Base-by-base conservation (phyloP, 1,139 yeast genomes). In the Yamadazyma epiphylla region DNA sequence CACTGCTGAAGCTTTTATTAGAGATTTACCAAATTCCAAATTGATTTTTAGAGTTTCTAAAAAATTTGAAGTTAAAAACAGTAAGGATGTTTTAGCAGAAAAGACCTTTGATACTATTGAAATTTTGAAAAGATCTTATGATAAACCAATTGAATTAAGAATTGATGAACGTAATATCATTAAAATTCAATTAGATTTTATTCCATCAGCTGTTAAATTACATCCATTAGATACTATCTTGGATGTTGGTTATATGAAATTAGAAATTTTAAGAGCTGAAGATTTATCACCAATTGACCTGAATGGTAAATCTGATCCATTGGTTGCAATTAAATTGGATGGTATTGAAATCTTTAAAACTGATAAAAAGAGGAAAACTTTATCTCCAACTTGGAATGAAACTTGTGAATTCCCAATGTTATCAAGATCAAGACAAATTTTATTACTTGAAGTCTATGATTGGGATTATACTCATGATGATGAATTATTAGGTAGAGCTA, bases 271-370 rank as follows among this genome's bases (percentile, higher is more conserved):
- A 24, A 65, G 73, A 28, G 91, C 78, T 13, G 64, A 64, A 16
- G 57, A 65, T 34, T 55, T 83, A 38, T 53, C 54, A 30, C 55
- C 87, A 11, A 81, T 74, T 28, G 94, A 83, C 50, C 59, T 74
- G 36, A 80, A 80, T 47, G 91, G 91, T 36, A 79, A 78, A 45
- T 78, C 89, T 4, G 94, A 83, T 60, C 91, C 94, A 35, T 74
- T 66, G 47, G 70, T 70, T 29, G 56, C 57, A 11, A 53, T 82
- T 16, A 61, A 54, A 28, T 51, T 80, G 22, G 80, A 81, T 48
- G 82, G 77, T 7, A 49, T 63, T 22, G 68, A 71, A 43, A 55
- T 77, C 5, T 74, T 54, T 59, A 77, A 71, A 46, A 75, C 88
- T 2, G 74, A 76, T 35, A 70, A 68, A 41, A 65, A 77, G 44